Evolutionary conservation across 805 yeast species (phyloP).

Genomic region (Yarrowia keelungensis): DNA sequence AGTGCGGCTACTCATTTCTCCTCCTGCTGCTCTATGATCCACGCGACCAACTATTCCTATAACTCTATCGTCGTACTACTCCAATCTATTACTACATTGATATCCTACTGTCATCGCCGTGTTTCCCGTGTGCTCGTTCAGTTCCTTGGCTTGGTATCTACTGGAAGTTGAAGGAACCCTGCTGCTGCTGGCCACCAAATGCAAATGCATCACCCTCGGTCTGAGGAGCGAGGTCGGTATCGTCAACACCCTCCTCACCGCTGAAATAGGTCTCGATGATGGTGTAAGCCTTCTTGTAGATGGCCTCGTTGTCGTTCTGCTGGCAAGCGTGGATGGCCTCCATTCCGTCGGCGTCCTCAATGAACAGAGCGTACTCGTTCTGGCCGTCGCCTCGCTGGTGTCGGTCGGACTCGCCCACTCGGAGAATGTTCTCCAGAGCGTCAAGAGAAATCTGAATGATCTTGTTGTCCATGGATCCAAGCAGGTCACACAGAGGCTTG

Average conservation of each 20-base stretch:
- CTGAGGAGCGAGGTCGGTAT: conserved; percentile 68
- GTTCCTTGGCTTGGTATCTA: conserved; percentile 30
- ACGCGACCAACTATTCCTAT: neutral
- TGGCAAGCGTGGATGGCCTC: conserved; percentile 95
- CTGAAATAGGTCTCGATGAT: conserved; percentile 92
- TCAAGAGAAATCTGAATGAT: conserved; percentile 94
- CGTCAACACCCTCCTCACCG: conserved; percentile 76
- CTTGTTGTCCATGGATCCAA: conserved; percentile 86
- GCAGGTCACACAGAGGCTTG: conserved; percentile 93
- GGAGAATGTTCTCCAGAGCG: conserved; percentile 90
- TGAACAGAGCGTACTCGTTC: conserved; percentile 87
- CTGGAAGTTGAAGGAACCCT: conserved; percentile 54
- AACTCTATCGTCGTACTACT: conserved; percentile 12
- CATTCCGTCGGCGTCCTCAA: conserved; percentile 98
- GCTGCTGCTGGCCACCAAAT: conserved; percentile 76
- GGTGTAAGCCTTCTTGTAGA: conserved; percentile 87
- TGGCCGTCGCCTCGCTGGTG: conserved; percentile 71
- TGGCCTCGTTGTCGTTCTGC: conserved; percentile 86
- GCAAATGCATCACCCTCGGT: conserved; percentile 86
- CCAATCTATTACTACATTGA: conserved; percentile 36
- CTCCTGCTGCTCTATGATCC: neutral
- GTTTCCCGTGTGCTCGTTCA: conserved; percentile 1
- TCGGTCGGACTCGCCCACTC: conserved; percentile 92
- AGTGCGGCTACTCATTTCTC: neutral
- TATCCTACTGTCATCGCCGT: conserved; percentile 15